Evolutionary conservation across 306 rosid genomes (phyloP), one percentile per base, ranked within the genome.

Genomic region (Trifolium pratense): DNA sequence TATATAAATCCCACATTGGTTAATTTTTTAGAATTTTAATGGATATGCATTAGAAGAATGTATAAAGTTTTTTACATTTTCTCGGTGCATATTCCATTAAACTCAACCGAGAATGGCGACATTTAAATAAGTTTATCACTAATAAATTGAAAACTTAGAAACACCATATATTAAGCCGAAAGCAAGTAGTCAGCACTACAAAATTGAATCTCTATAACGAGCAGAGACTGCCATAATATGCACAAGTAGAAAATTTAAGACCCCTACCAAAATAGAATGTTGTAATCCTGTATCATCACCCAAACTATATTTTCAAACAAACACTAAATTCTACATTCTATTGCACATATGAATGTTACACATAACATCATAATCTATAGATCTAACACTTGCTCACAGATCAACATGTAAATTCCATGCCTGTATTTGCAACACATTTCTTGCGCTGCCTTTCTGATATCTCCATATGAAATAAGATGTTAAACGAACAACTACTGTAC

Each of bases 311-410:
- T 84, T 85, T 71, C 75, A 75, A 81, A 71, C 83, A 73, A 79
- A 78, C 64, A 58, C 85, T 84, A 73, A 65, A 78, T 72, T 84
- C 84, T 87, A 82, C 80, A 80, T 40, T 75, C 82, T 75, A 82
- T 75, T 79, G 75, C 78, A 66, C 80, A 36, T 75, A 83, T 75
- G 75, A 73, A 82, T 69, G 81, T 82, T 80, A 84, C 82, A 84
- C 49, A 68, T 16, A 71, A 67, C 86, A 76, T 81, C 87, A 76
- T 73, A 84, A 66, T 78, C 8, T 23, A 56, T 56, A 7, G 62
- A 56, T 56, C 81, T 29, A 60, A 78, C 68, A 53, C 32, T 57
- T 48, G 18, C 67, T 70, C 84, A 62, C 34, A 61, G 68, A 66
- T 74, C 61, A 80, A 68, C 69, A 10, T 60, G 39, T 71, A 83